These are phyloP conservation scores for Glaciozyma antarctica DNA, from an alignment of 768 basidiomycete species.

Conservation along the genomic window DNA sequence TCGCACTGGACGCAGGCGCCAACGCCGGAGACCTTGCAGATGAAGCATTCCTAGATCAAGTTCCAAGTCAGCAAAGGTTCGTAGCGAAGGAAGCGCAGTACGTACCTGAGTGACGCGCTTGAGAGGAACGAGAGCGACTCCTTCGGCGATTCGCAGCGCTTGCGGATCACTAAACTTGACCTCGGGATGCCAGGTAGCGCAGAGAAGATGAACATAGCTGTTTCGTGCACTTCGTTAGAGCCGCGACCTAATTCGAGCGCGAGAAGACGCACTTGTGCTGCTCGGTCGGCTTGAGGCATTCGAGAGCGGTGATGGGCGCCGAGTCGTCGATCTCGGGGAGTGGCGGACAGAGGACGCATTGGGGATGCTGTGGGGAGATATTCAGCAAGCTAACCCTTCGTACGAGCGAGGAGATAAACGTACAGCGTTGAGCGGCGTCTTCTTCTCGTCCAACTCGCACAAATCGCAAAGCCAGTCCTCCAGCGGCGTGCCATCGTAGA, in stretches of 20 bases:
- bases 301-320: slow-evolving; percentile 29
- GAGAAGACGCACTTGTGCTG: slow-evolving; percentile 17
- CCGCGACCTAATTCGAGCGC: too few relatives aligned
- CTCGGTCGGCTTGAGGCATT: slow-evolving; percentile 32
- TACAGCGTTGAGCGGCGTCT: background rate
- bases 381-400: background rate
- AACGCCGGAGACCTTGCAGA: slow-evolving; percentile 56
- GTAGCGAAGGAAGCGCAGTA: background rate
- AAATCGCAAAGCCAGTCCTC: slow-evolving; percentile 34
- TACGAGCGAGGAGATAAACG: background rate
- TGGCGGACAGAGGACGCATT: slow-evolving; percentile 28
- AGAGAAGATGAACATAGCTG: slow-evolving; percentile 61
- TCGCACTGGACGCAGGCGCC: slow-evolving; percentile 77
- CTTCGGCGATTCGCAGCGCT: slow-evolving; percentile 71
- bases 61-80: background rate
- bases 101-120: background rate
- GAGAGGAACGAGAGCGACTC: slow-evolving; percentile 60
- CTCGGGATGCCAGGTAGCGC: slow-evolving; percentile 78
- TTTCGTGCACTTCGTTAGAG: too few relatives aligned
- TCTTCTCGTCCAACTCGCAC: slow-evolving; percentile 21
- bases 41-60: slow-evolving; percentile 53
- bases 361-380: slow-evolving; percentile 2
- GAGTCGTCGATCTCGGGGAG: background rate
- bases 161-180: slow-evolving; percentile 67
- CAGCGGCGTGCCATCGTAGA: slow-evolving; percentile 13